Percentiles rank a stretch among this genome's conserved stretches.
phyloP scores from a whole-genome alignment of 345 rosid genomes.

The Triadica sebifera region DNA sequence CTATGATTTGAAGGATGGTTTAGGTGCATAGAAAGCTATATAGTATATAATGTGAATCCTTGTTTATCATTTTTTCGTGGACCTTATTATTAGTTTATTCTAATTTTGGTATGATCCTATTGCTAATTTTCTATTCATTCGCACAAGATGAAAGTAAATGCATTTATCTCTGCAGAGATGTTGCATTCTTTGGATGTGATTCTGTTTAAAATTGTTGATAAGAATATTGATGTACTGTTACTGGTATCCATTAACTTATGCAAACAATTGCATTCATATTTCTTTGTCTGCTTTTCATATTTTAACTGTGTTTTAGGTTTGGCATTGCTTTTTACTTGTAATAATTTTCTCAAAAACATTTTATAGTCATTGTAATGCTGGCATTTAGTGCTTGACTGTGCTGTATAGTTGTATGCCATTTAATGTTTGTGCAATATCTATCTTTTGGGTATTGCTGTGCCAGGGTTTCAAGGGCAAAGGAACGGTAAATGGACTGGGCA shows the following conservation, averaged over 20 bases:
- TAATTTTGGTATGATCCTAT: neutral
- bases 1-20: constrained; percentile 2
- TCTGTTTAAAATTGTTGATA: neutral
- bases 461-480: constrained; percentile 40
- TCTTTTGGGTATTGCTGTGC: constrained; percentile 22
- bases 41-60: neutral
- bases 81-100: neutral
- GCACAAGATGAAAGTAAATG: neutral
- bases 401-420: neutral
- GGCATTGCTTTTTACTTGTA: neutral
- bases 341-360: neutral
- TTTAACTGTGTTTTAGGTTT: neutral
- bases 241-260: neutral
- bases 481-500: constrained; percentile 27
- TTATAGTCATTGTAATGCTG: neutral
- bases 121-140: neutral
- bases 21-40: neutral
- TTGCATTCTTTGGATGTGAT: neutral
- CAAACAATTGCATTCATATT: neutral
- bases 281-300: neutral
- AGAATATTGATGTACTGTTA: neutral
- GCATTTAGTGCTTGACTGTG: neutral
- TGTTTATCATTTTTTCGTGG: neutral
- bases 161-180: neutral
- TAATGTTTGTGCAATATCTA: neutral